Evolutionary conservation across 257 asterid species (phyloP).

Genomic region (Jacaranda mimosifolia): DNA sequence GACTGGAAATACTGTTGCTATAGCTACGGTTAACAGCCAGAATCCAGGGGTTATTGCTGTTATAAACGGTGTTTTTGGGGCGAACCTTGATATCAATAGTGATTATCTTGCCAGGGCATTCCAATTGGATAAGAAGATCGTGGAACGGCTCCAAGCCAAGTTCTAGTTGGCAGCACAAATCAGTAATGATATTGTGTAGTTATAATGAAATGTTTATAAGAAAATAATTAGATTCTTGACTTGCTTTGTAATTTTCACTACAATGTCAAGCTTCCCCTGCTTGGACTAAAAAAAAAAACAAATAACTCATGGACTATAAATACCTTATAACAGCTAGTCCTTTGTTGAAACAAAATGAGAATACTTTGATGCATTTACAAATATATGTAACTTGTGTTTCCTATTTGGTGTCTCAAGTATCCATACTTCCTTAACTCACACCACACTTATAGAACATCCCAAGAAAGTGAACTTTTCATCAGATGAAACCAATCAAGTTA

Average conservation of each 20-base stretch:
- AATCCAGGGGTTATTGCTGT: constrained; percentile 36
- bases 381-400: no score
- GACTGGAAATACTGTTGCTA: background rate
- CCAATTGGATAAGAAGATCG: constrained; percentile 30
- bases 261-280: no score
- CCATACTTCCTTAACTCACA: no score
- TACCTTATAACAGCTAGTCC: background rate
- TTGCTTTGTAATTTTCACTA: no score
- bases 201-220: no score
- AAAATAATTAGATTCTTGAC: no score
- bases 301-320: background rate
- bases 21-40: constrained; percentile 45
- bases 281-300: no score
- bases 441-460: no score
- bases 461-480: no score
- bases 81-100: constrained; percentile 33
- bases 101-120: constrained; percentile 39
- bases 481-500: background rate
- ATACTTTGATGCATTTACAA: background rate
- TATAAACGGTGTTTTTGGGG: constrained; percentile 38
- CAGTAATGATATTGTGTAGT: no score
- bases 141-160: constrained; percentile 34
- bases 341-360: background rate
- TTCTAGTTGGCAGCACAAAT: constrained; percentile 6
- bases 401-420: no score